Evolutionary conservation across 1,139 yeast genomes (phyloP).

Genomic region (Pichia sp.): DNA sequence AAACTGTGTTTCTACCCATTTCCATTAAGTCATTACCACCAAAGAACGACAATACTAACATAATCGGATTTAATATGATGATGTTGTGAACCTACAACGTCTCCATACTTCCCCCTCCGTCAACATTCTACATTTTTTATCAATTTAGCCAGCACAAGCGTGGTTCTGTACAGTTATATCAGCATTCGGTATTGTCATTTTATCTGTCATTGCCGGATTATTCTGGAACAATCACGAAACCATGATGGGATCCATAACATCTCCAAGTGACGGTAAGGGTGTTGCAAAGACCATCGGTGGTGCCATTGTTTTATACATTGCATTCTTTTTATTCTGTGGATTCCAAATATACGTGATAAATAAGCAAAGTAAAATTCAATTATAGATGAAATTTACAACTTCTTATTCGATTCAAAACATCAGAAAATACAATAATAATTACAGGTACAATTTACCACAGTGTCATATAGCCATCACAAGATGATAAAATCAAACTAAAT

Average conservation of each 20-base stretch:
- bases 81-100: too few species aligned
- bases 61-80: too few species aligned
- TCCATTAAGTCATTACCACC: too few species aligned
- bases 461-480: too few species aligned
- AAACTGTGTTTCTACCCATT: too few species aligned
- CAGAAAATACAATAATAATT: too few species aligned
- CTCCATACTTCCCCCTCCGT: too few species aligned
- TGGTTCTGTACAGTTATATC: conserved; percentile 95
- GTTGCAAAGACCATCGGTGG: conserved; percentile 90
- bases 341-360: conserved; percentile 67
- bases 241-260: conserved; percentile 87
- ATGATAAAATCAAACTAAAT: too few species aligned
- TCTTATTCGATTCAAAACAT: too few species aligned
- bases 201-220: conserved; percentile 78
- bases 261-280: conserved; percentile 88
- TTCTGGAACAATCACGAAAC: conserved; percentile 84
- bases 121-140: background rate
- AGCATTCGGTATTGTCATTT: conserved; percentile 85
- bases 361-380: conserved; percentile 58
- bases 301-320: conserved; percentile 81
- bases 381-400: conserved; percentile 21
- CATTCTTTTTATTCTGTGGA: conserved; percentile 86
- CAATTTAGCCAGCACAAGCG: conserved; percentile 72
- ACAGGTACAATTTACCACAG: too few species aligned
- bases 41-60: too few species aligned